Evolutionary conservation across 768 basidiomycete genomes (phyloP).

Genomic region (Hygrophorus pudorinus): DNA sequence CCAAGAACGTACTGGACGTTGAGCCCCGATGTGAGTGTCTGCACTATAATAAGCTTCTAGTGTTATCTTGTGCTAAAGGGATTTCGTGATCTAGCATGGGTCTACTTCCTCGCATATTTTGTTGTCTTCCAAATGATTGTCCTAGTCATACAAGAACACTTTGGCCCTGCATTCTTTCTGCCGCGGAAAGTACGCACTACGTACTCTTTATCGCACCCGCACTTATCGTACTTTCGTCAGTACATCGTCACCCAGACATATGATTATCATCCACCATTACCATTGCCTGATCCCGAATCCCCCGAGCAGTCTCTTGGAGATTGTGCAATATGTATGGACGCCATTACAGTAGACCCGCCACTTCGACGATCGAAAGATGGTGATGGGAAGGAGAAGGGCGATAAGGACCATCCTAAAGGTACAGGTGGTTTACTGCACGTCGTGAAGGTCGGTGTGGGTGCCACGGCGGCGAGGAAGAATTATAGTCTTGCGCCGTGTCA

Average conservation of each 20-base stretch:
- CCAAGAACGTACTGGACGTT: conserved; percentile 79
- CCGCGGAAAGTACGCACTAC: conserved; percentile 44
- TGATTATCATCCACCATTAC: conserved; percentile 79
- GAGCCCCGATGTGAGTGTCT: conserved; percentile 53
- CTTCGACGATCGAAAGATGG: conserved; percentile 25
- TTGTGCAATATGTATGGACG: conserved; percentile 92
- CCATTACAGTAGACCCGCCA: conserved; percentile 47
- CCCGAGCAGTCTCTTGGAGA: conserved; percentile 73
- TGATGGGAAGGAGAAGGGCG: conserved; percentile 22
- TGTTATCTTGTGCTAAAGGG: conserved; percentile 1
- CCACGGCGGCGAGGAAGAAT: conserved; percentile 38
- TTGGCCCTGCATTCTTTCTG: conserved; percentile 82
- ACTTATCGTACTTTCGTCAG: conserved; percentile 25
- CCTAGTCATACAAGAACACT: conserved; percentile 59
- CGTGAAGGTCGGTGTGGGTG: conserved; percentile 27
- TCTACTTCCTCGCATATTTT: conserved; percentile 47
- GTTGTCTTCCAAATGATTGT: conserved; percentile 53
- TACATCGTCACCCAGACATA: conserved; percentile 52
- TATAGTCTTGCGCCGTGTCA: conserved; percentile 87
- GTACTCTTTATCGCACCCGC: conserved; percentile 3
- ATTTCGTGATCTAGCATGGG: conserved; percentile 42
- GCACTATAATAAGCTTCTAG: background rate
- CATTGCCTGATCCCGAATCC: conserved; percentile 61
- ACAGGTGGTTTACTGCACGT: conserved; percentile 32
- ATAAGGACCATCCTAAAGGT: conserved; percentile 14